These are phyloP conservation scores for Trichosporon faecale DNA, from an alignment of 1,284 basidiomycete species.

Conservation along the genomic window DNA sequence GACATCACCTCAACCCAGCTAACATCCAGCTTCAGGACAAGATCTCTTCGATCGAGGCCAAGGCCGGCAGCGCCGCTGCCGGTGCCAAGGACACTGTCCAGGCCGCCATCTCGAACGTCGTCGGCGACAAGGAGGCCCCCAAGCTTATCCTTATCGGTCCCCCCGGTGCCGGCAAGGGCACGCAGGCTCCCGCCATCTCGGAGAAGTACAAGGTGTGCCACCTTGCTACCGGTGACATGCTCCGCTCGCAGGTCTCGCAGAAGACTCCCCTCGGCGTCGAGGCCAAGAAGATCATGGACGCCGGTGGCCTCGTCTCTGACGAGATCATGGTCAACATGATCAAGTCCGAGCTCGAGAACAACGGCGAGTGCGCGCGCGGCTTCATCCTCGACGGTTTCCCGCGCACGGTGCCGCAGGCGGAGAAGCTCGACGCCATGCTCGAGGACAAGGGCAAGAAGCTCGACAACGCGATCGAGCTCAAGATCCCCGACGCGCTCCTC, in stretches of 20 bases:
- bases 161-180: slow-evolving; percentile 96
- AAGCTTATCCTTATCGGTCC: slow-evolving; percentile 92
- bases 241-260: slow-evolving; percentile 85
- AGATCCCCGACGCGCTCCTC: slow-evolving; percentile 90
- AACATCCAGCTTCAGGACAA: slow-evolving; percentile 46
- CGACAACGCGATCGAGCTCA: slow-evolving; percentile 85
- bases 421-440: slow-evolving; percentile 94
- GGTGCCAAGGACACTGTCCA: slow-evolving; percentile 22
- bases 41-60: slow-evolving; percentile 45
- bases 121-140: slow-evolving; percentile 59
- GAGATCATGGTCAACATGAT: slow-evolving; percentile 99
- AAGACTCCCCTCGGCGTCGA: slow-evolving; percentile 84
- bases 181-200: slow-evolving; percentile 90
- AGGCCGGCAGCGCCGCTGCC: slow-evolving; percentile 30
- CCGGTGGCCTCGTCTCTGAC: slow-evolving; percentile 87
- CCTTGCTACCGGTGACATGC: slow-evolving; percentile 96
- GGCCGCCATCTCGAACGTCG: slow-evolving; percentile 49
- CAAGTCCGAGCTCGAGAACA: slow-evolving; percentile 90
- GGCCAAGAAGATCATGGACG: slow-evolving; percentile 98
- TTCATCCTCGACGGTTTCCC: slow-evolving; percentile 99
- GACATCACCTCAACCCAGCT: background rate
- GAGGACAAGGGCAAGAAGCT: slow-evolving; percentile 74
- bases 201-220: slow-evolving; percentile 95
- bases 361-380: slow-evolving; percentile 87
- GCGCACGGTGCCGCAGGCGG: slow-evolving; percentile 93